Evolutionary conservation across 2,329 filamentous ascomycete genomes (phyloP), one percentile per base, ranked within the genome.

Genomic region (Rhexocercosporidium sp.): DNA sequence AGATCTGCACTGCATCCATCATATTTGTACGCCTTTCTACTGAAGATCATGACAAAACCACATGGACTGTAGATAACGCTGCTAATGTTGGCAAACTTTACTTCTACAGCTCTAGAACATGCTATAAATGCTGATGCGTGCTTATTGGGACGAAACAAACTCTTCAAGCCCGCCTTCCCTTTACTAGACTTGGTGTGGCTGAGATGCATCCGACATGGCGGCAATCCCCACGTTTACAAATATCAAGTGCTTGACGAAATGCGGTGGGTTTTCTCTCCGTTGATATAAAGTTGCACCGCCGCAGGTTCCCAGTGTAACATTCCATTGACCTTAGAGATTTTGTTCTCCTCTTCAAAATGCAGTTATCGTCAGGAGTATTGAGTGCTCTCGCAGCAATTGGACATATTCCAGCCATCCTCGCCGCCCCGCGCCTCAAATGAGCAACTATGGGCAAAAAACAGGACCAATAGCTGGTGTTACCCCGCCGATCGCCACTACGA

Each of bases 391-490:
- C 53, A 56, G 59, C 59, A 47, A 25, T 56, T 29, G 66, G 66
- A 6, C 41, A 73, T 25, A 29, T 72, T 20, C 59, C 69, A 27
- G 34, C 44, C 39, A 39, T 62, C 25, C 37, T 71, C 12, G 66
- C 70, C 34, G 56, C 69, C 71, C 71, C 20, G 63, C 70, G 56
- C 68, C 70, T 62, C 72, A 74, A 63, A 79, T 82, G 72, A 34
- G 51, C 25, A 78, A 77, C 39, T 81, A 82, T 64, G 82, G 77
- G 6, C 80, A 82, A 63, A 83, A 83, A 66, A 75, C 72, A 1
- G 81, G 81, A 2, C 73, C 79, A 1, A 80, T 83, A 7, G 82
- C 75, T 9, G 82, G 81, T 12, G 75, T 83, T 1, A 72, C 73
- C 25, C 75, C 80, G 2, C 79, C 80, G 0, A 76, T 78, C 8